A percentile compares a stretch with the other conserved stretches of the same genome.
phyloP scores from a whole-genome alignment of 2,329 filamentous ascomycete genomes.

The Xylariaceae sp. region DNA sequence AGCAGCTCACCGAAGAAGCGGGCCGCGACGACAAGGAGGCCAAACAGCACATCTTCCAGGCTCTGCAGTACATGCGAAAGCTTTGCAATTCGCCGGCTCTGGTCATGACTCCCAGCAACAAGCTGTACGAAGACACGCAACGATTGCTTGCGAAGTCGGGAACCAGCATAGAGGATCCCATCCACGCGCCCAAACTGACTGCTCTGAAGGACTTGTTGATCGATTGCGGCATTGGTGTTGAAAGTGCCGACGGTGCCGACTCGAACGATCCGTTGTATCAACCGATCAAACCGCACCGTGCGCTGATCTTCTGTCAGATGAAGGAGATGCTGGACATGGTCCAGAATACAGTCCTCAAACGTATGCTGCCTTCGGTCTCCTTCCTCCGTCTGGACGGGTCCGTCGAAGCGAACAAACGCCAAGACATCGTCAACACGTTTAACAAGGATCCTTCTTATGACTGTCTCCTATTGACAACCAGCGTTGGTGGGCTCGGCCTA shows the following conservation, averaged over 20 bases:
- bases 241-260: slow-evolving; percentile 57
- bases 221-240: slow-evolving; percentile 93
- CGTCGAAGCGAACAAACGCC: slow-evolving; percentile 86
- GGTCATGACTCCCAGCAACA: slow-evolving; percentile 91
- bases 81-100: slow-evolving; percentile 95
- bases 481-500: slow-evolving; percentile 86
- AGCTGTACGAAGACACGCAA: slow-evolving; percentile 83
- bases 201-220: slow-evolving; percentile 88
- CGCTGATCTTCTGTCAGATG: slow-evolving; percentile 98
- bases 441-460: slow-evolving; percentile 97
- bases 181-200: slow-evolving; percentile 86
- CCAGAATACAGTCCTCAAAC: slow-evolving; percentile 84
- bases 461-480: slow-evolving; percentile 86
- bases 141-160: slow-evolving; percentile 71
- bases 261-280: slow-evolving; percentile 57
- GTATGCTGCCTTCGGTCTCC: slow-evolving; percentile 86
- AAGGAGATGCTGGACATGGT: slow-evolving; percentile 99
- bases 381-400: slow-evolving; percentile 90
- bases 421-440: slow-evolving; percentile 98
- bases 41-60: slow-evolving; percentile 99
- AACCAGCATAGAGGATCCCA: slow-evolving; percentile 75
- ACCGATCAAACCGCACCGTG: slow-evolving; percentile 92
- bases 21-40: slow-evolving; percentile 82
- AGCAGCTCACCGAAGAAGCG: slow-evolving; percentile 78
- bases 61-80: slow-evolving; percentile 98